These are phyloP conservation scores for Blastomyces gilchristii DNA, from an alignment of 2,329 filamentous ascomycete species.

Conservation along the genomic window DNA sequence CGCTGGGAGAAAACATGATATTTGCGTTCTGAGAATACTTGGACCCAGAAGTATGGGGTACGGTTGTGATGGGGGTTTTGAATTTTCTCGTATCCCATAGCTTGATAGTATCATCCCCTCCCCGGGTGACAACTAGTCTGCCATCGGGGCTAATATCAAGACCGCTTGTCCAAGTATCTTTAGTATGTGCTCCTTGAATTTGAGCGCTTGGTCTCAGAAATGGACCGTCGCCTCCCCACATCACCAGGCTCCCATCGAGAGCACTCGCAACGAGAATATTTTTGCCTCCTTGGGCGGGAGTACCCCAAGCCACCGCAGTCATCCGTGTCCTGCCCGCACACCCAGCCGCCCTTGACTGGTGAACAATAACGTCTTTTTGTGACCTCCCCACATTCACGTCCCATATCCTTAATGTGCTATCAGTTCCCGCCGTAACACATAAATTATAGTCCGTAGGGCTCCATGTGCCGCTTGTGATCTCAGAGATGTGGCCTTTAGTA, in stretches of 20 bases:
- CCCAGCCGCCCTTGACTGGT: constrained; percentile 84
- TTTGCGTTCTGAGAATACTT: constrained; percentile 74
- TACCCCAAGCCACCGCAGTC: constrained; percentile 84
- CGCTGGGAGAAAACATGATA: constrained; percentile 80
- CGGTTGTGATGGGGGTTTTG: constrained; percentile 73
- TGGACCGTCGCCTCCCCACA: constrained; percentile 86
- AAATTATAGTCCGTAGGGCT: constrained; percentile 75
- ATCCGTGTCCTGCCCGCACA: constrained; percentile 85
- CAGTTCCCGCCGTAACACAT: constrained; percentile 83
- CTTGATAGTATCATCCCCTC: constrained; percentile 87
- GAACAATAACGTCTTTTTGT: constrained; percentile 89
- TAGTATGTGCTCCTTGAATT: constrained; percentile 69
- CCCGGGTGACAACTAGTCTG: constrained; percentile 77
- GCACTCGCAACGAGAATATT: constrained; percentile 73
- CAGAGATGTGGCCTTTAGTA: constrained; percentile 91
- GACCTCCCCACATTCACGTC: constrained; percentile 82
- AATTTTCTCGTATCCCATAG: constrained; percentile 96
- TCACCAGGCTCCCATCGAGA: constrained; percentile 77
- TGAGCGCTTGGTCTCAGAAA: constrained; percentile 73
- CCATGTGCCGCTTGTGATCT: constrained; percentile 83
- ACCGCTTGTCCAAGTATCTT: constrained; percentile 82
- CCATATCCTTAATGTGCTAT: constrained; percentile 94
- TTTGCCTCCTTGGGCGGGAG: constrained; percentile 61
- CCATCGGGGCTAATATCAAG: constrained; percentile 86
- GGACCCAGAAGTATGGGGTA: constrained; percentile 70